Evolutionary conservation across 768 basidiomycete genomes (phyloP).

Genomic region (Kwoniella sp.): DNA sequence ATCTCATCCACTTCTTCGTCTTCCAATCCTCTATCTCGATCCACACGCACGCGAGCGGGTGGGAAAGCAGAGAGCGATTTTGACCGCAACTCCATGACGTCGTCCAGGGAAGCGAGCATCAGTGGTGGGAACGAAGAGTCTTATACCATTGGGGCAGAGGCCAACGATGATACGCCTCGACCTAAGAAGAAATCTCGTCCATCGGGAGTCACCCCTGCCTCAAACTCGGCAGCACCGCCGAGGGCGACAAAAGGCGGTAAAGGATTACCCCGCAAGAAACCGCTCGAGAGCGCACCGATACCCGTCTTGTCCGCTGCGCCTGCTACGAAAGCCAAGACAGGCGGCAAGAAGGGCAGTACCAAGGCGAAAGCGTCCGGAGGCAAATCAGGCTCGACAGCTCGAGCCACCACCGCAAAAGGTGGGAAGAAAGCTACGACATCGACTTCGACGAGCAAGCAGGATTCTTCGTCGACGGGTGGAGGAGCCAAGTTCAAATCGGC

Average conservation of each 20-base stretch:
- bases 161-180: slow-evolving; percentile 5
- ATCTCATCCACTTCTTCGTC: slow-evolving; percentile 19
- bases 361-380: slow-evolving; percentile 10
- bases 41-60: neutral
- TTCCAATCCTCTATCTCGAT: slow-evolving; percentile 15
- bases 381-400: neutral
- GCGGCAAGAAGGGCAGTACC: slow-evolving; percentile 2
- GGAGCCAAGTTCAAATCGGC: slow-evolving; percentile 42
- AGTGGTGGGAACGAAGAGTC: neutral
- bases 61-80: neutral
- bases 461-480: neutral
- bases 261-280: slow-evolving; percentile 26
- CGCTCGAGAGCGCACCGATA: slow-evolving; percentile 22
- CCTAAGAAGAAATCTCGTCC: slow-evolving; percentile 14
- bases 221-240: neutral
- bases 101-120: neutral
- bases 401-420: neutral
- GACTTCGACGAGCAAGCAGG: neutral
- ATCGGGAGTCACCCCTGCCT: slow-evolving; percentile 1
- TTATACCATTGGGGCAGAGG: neutral
- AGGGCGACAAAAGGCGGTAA: slow-evolving; percentile 21
- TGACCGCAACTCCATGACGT: neutral
- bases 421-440: neutral
- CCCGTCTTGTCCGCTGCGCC: slow-evolving; percentile 8
- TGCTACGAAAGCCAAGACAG: neutral